Percentiles rank a stretch among this genome's conserved stretches.
Conservation (phyloP, 768 basidiomycete genomes). For the Lactarius pseudohatsudake region DNA sequence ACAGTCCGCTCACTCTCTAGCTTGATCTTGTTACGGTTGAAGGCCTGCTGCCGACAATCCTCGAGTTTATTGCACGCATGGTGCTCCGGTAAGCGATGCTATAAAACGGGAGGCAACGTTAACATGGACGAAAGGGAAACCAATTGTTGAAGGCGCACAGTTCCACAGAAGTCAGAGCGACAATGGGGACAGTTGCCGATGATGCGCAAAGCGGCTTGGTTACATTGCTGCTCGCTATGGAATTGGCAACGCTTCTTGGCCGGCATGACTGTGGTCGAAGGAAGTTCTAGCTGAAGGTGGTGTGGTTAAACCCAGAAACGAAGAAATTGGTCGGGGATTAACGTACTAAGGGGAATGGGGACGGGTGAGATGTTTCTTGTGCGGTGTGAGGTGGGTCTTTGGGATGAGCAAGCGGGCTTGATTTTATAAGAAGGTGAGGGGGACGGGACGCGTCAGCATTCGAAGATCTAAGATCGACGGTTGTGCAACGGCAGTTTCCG, state of each 20-base stretch:
- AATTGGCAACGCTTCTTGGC: conserved; percentile 88
- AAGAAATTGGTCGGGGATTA: not conserved
- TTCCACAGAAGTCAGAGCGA: conserved; percentile 70
- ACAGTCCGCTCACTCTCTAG: conserved; percentile 87
- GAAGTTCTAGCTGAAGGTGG: conserved; percentile 24
- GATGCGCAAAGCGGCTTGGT: conserved; percentile 75
- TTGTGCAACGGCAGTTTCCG: conserved; percentile 12
- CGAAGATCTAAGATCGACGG: conserved; percentile 29
- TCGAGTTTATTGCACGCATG: conserved; percentile 82
- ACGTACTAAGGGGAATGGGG: conserved; percentile 10
- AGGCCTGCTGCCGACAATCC: conserved; percentile 84
- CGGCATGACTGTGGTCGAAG: conserved; percentile 50
- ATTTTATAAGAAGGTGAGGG: conserved; percentile 26
- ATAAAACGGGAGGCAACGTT: conserved; percentile 28
- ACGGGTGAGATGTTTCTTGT: not conserved
- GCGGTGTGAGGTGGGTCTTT: conserved; percentile 1
- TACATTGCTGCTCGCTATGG: conserved; percentile 58
- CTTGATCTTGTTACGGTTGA: conserved; percentile 83
- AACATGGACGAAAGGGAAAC: conserved; percentile 19
- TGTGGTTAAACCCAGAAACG: not conserved
- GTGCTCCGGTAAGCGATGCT: conserved; percentile 90
- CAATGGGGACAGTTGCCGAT: conserved; percentile 87
- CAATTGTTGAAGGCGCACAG: conserved; percentile 47
- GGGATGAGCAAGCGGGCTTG: conserved; percentile 7
- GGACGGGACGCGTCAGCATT: conserved; percentile 30